A percentile compares a stretch with the other conserved stretches of the same genome.
phyloP scores from a whole-genome alignment of 345 rosid species.

The Capsella bursapastoris region DNA sequence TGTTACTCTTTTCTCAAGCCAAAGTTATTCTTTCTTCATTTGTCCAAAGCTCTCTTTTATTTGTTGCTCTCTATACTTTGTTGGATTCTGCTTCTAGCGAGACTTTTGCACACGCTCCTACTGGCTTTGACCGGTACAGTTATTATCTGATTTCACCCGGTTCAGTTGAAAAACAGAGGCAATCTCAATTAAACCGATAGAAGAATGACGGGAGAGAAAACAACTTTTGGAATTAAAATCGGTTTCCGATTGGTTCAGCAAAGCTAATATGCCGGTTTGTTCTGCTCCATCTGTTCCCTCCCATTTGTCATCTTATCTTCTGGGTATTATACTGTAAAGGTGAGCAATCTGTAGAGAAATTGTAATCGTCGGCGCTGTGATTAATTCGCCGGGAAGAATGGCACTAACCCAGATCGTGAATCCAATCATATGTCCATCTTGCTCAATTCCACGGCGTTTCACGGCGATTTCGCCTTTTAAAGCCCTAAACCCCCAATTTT shows the following conservation, averaged over 20 bases:
- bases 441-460: conserved; percentile 28
- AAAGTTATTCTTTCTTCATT: conserved; percentile 60
- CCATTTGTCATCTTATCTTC: conserved; percentile 43
- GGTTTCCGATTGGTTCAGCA: not conserved
- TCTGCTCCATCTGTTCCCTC: conserved; percentile 29
- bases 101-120: not conserved
- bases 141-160: not conserved
- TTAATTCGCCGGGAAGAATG: conserved; percentile 40
- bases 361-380: not conserved
- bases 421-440: conserved; percentile 40
- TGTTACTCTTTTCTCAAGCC: conserved; percentile 45
- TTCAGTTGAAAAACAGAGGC: not conserved
- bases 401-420: conserved; percentile 46
- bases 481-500: conserved; percentile 39
- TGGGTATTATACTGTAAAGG: not conserved
- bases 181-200: conserved; percentile 12
- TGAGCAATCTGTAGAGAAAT: conserved; percentile 20
- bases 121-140: conserved; percentile 12
- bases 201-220: not conserved
- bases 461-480: conserved; percentile 28
- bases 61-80: conserved; percentile 13
- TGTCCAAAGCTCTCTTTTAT: not conserved
- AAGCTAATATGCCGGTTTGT: conserved; percentile 10
- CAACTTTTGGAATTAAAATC: too few relatives aligned
- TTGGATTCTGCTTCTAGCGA: conserved; percentile 37